A percentile compares a stretch with the other conserved stretches of the same genome.
Conservation (phyloP, 345 rosid genomes). For the Populus nigra region DNA sequence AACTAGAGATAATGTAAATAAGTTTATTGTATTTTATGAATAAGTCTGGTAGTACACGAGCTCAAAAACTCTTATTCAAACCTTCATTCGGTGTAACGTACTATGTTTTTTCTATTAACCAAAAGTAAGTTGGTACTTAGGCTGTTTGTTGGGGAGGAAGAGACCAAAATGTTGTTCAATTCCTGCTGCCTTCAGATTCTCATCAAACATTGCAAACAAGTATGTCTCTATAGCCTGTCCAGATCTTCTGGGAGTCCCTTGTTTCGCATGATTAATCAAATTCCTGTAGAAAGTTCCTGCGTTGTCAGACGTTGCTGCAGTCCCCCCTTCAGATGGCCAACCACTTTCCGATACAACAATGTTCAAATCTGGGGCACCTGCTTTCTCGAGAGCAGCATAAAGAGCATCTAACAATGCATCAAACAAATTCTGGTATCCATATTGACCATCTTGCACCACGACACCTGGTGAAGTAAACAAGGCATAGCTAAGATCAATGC, state of each 20-base stretch:
- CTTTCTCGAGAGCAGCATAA: constrained; percentile 22
- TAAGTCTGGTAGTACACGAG: neutral
- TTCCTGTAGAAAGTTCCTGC: constrained; percentile 19
- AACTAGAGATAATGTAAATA: neutral
- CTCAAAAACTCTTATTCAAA: neutral
- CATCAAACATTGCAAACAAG: constrained; percentile 39
- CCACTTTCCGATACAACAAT: constrained; percentile 26
- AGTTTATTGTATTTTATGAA: neutral
- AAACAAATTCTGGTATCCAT: constrained; percentile 19
- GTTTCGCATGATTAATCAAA: constrained; percentile 9
- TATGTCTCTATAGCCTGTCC: constrained; percentile 33
- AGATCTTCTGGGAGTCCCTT: constrained; percentile 43
- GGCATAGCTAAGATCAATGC: constrained; percentile 12
- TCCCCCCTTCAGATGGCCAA: constrained; percentile 23
- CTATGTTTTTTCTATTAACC: neutral
- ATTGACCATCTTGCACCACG: constrained; percentile 13
- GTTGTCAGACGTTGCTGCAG: constrained; percentile 2
- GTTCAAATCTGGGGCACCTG: constrained; percentile 5
- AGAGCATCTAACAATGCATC: constrained; percentile 21
- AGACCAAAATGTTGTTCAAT: constrained; percentile 37
- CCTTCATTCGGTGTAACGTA: neutral
- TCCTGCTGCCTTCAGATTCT: constrained; percentile 38
- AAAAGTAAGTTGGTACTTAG: constrained; percentile 30
- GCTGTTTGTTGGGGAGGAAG: constrained; percentile 32
- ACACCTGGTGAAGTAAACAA: neutral